These are phyloP conservation scores for Omphalotus olearius DNA, from an alignment of 1,284 basidiomycete species.

Conservation along the genomic window DNA sequence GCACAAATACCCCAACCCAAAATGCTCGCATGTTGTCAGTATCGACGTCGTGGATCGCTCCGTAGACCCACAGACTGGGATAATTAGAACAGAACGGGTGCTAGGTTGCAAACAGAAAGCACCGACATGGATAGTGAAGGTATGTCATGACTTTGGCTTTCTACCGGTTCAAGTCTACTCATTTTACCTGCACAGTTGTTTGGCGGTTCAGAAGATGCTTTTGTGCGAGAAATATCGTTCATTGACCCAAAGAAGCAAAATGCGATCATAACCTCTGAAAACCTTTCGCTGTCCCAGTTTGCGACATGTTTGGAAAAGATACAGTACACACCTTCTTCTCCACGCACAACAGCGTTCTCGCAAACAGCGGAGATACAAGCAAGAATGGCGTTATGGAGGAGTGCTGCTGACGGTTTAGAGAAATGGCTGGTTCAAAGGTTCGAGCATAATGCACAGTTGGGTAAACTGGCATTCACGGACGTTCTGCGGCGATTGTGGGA, in stretches of 20 bases:
- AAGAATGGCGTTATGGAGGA: slow-evolving; percentile 72
- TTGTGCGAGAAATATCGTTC: slow-evolving; percentile 91
- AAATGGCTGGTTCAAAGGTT: slow-evolving; percentile 82
- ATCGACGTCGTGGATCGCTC: slow-evolving; percentile 86
- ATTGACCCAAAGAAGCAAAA: slow-evolving; percentile 78
- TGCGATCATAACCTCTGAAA: slow-evolving; percentile 84
- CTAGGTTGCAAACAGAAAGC: slow-evolving; percentile 85
- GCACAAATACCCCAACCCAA: slow-evolving; percentile 95
- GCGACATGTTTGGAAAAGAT: slow-evolving; percentile 88
- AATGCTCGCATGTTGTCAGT: slow-evolving; percentile 87
- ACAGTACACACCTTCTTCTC: slow-evolving; percentile 55
- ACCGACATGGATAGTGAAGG: slow-evolving; percentile 81
- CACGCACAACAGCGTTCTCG: slow-evolving; percentile 59
- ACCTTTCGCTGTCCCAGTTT: slow-evolving; percentile 87
- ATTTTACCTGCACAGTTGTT: slow-evolving; percentile 54
- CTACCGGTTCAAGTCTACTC: slow-evolving; percentile 8
- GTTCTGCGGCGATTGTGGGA: slow-evolving; percentile 77
- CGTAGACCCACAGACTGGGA: slow-evolving; percentile 78
- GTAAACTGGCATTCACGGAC: slow-evolving; percentile 84
- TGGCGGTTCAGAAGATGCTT: slow-evolving; percentile 89
- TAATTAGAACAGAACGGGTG: slow-evolving; percentile 85
- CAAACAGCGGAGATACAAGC: slow-evolving; percentile 87
- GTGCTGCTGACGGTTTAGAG: slow-evolving; percentile 78
- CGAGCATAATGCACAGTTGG: slow-evolving; percentile 82
- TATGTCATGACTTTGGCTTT: slow-evolving; percentile 31